Evolutionary conservation across 208 protist species (phyloP).

Genomic region (Wallacemonas sp.): DNA sequence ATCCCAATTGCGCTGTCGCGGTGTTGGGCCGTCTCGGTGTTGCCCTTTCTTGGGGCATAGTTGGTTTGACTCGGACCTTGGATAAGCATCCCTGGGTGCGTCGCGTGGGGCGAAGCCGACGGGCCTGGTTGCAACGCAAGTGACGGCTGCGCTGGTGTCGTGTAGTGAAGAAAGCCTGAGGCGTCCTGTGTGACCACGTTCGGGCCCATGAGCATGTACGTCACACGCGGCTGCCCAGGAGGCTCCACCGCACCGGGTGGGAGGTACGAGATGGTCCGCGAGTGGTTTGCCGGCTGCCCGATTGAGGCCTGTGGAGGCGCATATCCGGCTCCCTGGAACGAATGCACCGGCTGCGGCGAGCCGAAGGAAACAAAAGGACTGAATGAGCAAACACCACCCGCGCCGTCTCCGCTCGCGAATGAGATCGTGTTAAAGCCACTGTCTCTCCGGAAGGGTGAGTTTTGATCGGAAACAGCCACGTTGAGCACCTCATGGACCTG

Average conservation of each 20-base stretch:
- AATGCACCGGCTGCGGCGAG: neutral
- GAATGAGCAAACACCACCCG: too few relatives aligned
- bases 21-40: neutral
- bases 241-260: neutral
- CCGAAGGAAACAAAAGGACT: too few relatives aligned
- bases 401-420: too few relatives aligned
- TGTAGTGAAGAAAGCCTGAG: neutral
- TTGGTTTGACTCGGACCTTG: neutral
- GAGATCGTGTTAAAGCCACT: too few relatives aligned
- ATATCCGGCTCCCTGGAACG: neutral
- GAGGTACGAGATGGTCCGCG: conserved; percentile 3
- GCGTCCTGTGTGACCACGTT: conserved; percentile 1
- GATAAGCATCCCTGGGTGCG: neutral
- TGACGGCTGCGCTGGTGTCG: neutral
- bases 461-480: too few relatives aligned
- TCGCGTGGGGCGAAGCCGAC: neutral
- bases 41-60: neutral
- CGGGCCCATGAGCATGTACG: conserved; percentile 11
- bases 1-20: neutral
- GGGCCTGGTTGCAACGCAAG: neutral
- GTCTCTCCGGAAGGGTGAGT: too few relatives aligned
- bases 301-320: neutral
- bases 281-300: neutral
- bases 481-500: too few relatives aligned
- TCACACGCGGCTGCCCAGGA: neutral